These are phyloP conservation scores for Cordyceps farinosa DNA, from an alignment of 2,329 filamentous ascomycete genomes.

Conservation along the genomic window DNA sequence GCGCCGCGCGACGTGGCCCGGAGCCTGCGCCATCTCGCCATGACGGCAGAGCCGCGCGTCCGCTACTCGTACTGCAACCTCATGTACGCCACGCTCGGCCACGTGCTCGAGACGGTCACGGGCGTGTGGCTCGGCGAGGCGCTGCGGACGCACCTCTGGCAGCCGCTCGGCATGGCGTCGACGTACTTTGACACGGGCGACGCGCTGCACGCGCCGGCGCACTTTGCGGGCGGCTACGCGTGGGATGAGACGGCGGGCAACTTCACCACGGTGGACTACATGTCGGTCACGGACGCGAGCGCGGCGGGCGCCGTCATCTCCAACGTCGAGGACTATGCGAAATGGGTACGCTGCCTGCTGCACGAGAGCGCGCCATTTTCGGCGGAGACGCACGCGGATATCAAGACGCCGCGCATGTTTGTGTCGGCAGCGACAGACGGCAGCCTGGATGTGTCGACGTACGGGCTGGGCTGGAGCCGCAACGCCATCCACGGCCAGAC, in stretches of 20 bases:
- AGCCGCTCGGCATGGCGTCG: slow-evolving; percentile 43
- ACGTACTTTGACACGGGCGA: slow-evolving; percentile 27
- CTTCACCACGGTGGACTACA: slow-evolving; percentile 26
- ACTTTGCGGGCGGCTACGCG: slow-evolving; percentile 37
- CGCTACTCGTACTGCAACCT: slow-evolving; percentile 45
- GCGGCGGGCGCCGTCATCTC: slow-evolving; percentile 42
- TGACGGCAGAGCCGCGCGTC: slow-evolving; percentile 39
- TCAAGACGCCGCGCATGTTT: slow-evolving; percentile 29
- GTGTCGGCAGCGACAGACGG: slow-evolving; percentile 27
- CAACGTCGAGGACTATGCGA: slow-evolving; percentile 36
- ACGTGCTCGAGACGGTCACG: slow-evolving; percentile 38
- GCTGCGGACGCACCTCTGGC: slow-evolving; percentile 36
- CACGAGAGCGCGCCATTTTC: slow-evolving; percentile 23
- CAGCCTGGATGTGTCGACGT: slow-evolving; percentile 25
- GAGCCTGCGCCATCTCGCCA: slow-evolving; percentile 39
- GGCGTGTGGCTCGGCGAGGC: slow-evolving; percentile 33
- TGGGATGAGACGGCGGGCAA: slow-evolving; percentile 28
- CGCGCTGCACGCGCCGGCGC: slow-evolving; percentile 18
- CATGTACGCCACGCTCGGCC: slow-evolving; percentile 40
- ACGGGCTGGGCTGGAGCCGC: slow-evolving; percentile 31
- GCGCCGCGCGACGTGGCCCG: slow-evolving; percentile 28
- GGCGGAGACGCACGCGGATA: slow-evolving; percentile 23
- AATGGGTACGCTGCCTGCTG: slow-evolving; percentile 30
- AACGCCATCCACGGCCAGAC: slow-evolving; percentile 26
- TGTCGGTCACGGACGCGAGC: slow-evolving; percentile 25